Conservation (phyloP, 768 basidiomycete species). For the Boletus subparvulus region DNA sequence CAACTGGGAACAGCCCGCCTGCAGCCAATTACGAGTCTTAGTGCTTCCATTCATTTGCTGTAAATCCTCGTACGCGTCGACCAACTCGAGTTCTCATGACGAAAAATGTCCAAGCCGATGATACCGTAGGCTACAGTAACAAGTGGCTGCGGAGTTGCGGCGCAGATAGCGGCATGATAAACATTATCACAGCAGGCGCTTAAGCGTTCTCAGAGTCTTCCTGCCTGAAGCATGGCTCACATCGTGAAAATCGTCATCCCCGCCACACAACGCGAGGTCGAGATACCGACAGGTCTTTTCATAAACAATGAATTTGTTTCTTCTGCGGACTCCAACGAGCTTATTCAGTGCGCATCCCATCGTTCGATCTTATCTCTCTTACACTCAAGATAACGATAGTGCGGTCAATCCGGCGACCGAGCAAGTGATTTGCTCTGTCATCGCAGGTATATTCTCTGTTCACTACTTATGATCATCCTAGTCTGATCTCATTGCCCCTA, state of each 20-base stretch:
- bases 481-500: slow-evolving; percentile 1
- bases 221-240: slow-evolving; percentile 45
- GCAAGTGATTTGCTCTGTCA: slow-evolving; percentile 65
- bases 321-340: slow-evolving; percentile 66
- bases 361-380: slow-evolving; percentile 6
- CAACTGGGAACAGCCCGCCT: no score
- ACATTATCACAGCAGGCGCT: neutral
- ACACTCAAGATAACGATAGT: slow-evolving; percentile 37
- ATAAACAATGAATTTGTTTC: slow-evolving; percentile 88
- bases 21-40: neutral
- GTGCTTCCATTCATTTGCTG: neutral
- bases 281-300: slow-evolving; percentile 80
- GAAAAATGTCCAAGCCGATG: neutral
- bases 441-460: slow-evolving; percentile 45
- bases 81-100: neutral
- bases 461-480: neutral
- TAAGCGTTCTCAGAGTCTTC: neutral
- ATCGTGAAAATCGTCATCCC: slow-evolving; percentile 41
- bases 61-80: neutral
- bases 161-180: slow-evolving; percentile 13
- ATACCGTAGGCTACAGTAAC: neutral
- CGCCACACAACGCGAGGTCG: slow-evolving; percentile 48
- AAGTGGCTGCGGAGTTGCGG: slow-evolving; percentile 9
- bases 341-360: slow-evolving; percentile 52
- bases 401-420: slow-evolving; percentile 84